Conservation (phyloP, 139 green algal genomes). For the Zygnema circumcarinatum region DNA sequence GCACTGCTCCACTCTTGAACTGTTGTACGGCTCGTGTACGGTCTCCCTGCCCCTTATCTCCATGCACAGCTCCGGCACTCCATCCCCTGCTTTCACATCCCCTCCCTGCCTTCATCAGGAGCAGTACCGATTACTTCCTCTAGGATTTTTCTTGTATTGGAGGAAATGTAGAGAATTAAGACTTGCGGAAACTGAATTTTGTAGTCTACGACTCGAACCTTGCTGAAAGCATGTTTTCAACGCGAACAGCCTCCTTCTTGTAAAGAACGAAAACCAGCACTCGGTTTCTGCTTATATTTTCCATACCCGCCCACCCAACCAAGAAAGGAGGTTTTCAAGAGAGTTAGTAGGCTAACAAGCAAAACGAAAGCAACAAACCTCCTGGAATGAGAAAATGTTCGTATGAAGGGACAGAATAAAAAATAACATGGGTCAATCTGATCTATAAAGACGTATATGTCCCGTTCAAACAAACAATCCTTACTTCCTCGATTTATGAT, state of each 20-base stretch:
- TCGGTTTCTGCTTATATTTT: constrained; percentile 78
- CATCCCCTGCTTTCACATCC: constrained; percentile 22
- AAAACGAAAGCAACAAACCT: not conserved
- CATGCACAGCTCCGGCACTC: constrained; percentile 77
- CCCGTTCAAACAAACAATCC: not conserved
- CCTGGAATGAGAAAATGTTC: not conserved
- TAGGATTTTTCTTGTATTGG: too few species aligned
- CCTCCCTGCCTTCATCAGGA: not conserved
- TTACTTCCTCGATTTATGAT: constrained; percentile 75
- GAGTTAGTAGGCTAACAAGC: not conserved
- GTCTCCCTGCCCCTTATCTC: constrained; percentile 89
- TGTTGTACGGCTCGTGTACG: constrained; percentile 58
- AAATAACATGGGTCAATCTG: not conserved
- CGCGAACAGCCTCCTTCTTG: constrained; percentile 91
- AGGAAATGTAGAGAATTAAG: too few species aligned
- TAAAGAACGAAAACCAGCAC: constrained; percentile 97
- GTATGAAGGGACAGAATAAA: not conserved
- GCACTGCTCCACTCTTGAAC: constrained; percentile 84
- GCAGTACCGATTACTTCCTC: too few species aligned
- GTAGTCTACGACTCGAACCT: too few species aligned
- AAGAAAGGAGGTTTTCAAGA: not conserved
- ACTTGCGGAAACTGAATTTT: too few species aligned
- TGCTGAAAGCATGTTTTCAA: constrained; percentile 76
- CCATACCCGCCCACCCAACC: not conserved
- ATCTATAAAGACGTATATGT: not conserved